phyloP scores from a whole-genome alignment of 306 rosid species.

The Castanea sativa region DNA sequence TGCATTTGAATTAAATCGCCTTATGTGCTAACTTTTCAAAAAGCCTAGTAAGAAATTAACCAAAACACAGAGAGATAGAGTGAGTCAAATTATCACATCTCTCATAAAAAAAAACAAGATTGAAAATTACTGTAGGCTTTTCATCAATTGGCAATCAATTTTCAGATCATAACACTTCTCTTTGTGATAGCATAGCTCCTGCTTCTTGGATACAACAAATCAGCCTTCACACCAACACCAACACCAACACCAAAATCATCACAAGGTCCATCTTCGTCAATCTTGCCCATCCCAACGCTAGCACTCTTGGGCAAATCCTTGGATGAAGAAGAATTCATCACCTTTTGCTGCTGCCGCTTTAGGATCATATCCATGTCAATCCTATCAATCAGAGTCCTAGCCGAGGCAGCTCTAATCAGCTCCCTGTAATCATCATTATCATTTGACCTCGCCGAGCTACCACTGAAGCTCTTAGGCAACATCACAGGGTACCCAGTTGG shows the following conservation, averaged over 20 bases:
- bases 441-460: slow-evolving; percentile 32
- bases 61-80: background rate
- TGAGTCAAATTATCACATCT: background rate
- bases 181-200: slow-evolving; percentile 59
- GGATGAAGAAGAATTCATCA: slow-evolving; percentile 2
- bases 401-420: slow-evolving; percentile 76
- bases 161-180: slow-evolving; percentile 25
- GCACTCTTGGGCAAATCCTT: slow-evolving; percentile 50
- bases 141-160: background rate
- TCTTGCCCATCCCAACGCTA: slow-evolving; percentile 72
- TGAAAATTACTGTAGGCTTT: too few species aligned
- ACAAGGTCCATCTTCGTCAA: slow-evolving; percentile 57
- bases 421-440: slow-evolving; percentile 53
- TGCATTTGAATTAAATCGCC: background rate
- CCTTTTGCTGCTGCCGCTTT: slow-evolving; percentile 29
- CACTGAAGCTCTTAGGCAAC: slow-evolving; percentile 63
- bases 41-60: background rate
- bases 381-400: slow-evolving; percentile 40
- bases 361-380: slow-evolving; percentile 56
- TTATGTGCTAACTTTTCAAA: background rate
- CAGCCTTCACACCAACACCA: slow-evolving; percentile 1
- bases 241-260: slow-evolving; percentile 44
- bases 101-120: background rate
- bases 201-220: slow-evolving; percentile 55
- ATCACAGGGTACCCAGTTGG: slow-evolving; percentile 23